phyloP scores from a whole-genome alignment of 164 flowering plant species.

The Stephania cephalantha region DNA sequence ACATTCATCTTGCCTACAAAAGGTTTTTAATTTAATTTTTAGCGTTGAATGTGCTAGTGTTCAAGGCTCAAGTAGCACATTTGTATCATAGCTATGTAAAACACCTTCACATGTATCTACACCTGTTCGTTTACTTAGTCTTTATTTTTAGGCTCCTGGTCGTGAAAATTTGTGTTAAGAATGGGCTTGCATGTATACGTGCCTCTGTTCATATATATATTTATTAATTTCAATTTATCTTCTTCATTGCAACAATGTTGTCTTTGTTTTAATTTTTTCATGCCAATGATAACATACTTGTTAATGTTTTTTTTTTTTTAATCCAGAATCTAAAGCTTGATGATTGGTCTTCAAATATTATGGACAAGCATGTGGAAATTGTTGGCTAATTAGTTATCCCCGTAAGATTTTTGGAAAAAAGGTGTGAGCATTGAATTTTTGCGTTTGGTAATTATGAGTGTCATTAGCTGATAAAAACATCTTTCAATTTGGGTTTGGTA shows the following conservation, averaged over 20 bases:
- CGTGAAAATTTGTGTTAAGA: not conserved
- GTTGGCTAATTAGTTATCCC: not conserved
- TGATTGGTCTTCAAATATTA: not conserved
- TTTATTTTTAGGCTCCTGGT: not conserved
- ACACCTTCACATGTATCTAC: not conserved
- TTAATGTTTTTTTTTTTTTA: not conserved
- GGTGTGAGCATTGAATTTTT: not conserved
- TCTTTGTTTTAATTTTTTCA: not conserved
- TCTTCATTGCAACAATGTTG: not conserved
- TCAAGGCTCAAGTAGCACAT: not conserved
- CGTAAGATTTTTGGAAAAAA: not conserved
- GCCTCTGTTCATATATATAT: not conserved
- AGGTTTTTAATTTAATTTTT: not conserved
- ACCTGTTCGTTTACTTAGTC: no score
- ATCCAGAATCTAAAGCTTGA: not conserved
- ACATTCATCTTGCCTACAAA: not conserved
- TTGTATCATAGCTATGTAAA: not conserved
- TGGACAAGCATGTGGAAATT: constrained; percentile 2
- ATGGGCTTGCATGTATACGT: not conserved
- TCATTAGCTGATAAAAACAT: not conserved
- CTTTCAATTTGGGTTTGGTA: not conserved
- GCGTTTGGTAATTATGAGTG: not conserved
- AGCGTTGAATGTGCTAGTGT: not conserved
- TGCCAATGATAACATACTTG: not conserved
- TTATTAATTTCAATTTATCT: not conserved